Evolutionary conservation across 164 flowering plant species (phyloP), one percentile per base, ranked within the genome.

Genomic region (Umbilicus rupestris): DNA sequence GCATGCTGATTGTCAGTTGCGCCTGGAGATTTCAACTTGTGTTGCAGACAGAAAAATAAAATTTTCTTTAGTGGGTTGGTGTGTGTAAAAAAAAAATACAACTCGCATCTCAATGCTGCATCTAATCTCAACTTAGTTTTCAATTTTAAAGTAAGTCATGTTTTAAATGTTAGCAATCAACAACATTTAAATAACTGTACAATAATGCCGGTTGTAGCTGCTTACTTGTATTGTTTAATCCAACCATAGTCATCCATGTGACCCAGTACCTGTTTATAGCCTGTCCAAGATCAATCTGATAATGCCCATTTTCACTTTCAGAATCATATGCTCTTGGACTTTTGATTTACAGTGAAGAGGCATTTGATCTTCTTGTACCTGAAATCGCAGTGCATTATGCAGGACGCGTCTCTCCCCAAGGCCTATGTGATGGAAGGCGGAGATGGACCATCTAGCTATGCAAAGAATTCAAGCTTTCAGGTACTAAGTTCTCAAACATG

Each of bases 391-490:
- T 15, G 5, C 47, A 45, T 15, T 3, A 45, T 45, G 47, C 47
- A 47, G 52, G 7, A 47, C 24, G 52, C 1, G 0, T 4, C 26
- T 19, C 52, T 1, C 8, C 9, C 52, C 19, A 47, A 8, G 24
- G 58, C 52, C 5, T 64, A 41, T 29, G 9, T 52, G n/a, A 64
- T 64, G 66, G 30, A 64, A n/a, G 30, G 30, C 10, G 66, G 50
- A 16, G 66, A 64, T 64, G 66, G 66, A 24, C 50, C 66, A 3
- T 15, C 29, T 11, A 64, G 66, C 50, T 64, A 64, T 44, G 66
- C 66, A 26, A 44, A 41, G 20, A 64, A 64, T 26, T 64, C 66
- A 16, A 4, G 15, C 33, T 64, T 35, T 15, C 66, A 41, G 52
- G 52, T 64, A 64, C 14, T n/a, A n/a, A n/a, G 41, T 9, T 39